Percentiles rank a stretch among this genome's conserved stretches.
Evolutionary conservation across 768 basidiomycete species (phyloP).

Genomic region (Phanerochaete carnosa): DNA sequence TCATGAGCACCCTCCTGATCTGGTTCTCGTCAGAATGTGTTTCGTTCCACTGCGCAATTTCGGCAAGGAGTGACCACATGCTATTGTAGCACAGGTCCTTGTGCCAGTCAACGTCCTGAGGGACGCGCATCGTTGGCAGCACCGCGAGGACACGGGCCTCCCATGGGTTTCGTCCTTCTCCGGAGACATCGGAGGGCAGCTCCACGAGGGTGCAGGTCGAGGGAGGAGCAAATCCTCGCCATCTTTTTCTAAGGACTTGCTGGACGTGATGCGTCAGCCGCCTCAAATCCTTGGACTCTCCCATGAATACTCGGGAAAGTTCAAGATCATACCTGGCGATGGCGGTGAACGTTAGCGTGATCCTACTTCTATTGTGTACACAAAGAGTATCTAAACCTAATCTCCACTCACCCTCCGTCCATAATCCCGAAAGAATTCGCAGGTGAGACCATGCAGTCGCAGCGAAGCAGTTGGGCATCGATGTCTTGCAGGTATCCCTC

Average conservation of each 20-base stretch:
- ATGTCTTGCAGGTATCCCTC: background rate
- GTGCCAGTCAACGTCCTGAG: constrained; percentile 16
- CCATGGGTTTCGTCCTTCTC: constrained; percentile 10
- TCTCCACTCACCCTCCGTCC: constrained; percentile 17
- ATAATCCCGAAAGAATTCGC: constrained; percentile 22
- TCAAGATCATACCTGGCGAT: constrained; percentile 15
- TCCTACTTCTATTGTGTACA: background rate
- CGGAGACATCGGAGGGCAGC: constrained; percentile 12
- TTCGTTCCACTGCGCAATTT: constrained; percentile 15
- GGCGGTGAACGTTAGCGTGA: too few species aligned
- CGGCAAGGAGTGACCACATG: constrained; percentile 18
- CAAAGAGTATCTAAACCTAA: too few species aligned
- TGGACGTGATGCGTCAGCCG: constrained; percentile 17
- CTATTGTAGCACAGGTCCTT: constrained; percentile 17
- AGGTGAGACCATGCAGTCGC: constrained; percentile 19
- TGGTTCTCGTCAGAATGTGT: constrained; percentile 4
- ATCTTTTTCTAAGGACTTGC: constrained; percentile 3
- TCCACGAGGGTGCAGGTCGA: constrained; percentile 16
- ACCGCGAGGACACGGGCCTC: constrained; percentile 14
- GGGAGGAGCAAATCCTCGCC: constrained; percentile 17
- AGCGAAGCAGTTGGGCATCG: background rate
- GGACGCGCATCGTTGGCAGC: constrained; percentile 20
- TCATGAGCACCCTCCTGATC: constrained; percentile 16
- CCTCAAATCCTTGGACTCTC: constrained; percentile 11
- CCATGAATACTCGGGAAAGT: constrained; percentile 14